These are phyloP conservation scores for Lasiosphaeris hirsuta DNA, from an alignment of 495 filamentous ascomycete genomes.

Conservation along the genomic window DNA sequence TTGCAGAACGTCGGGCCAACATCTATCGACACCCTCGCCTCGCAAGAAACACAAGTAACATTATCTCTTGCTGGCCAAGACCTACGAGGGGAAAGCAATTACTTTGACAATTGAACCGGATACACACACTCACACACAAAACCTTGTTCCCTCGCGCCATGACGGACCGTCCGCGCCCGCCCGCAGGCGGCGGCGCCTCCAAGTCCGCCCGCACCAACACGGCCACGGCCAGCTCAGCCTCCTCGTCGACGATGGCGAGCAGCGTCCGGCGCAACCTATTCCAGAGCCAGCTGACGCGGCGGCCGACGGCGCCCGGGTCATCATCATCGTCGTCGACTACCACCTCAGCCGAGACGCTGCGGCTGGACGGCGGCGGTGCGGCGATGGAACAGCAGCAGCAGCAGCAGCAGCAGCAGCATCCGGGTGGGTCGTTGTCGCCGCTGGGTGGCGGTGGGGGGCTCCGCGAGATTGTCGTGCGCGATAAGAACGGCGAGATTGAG, in stretches of 20 bases:
- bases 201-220: background rate
- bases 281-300: conserved; percentile 64
- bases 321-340: conserved; percentile 28
- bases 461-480: conserved; percentile 71
- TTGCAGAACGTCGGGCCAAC: background rate
- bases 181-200: background rate
- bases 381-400: conserved; percentile 2
- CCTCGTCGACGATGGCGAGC: conserved; percentile 3
- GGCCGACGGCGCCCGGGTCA: conserved; percentile 49
- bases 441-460: conserved; percentile 13
- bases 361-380: conserved; percentile 9
- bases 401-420: too few relatives aligned
- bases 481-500: conserved; percentile 71
- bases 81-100: background rate
- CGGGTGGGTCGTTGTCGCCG: too few relatives aligned
- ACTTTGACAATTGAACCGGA: background rate
- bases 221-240: background rate
- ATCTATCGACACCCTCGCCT: background rate
- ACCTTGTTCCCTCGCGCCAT: background rate
- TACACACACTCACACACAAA: background rate
- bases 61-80: background rate
- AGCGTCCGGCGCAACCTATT: conserved; percentile 70
- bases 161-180: background rate
- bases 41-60: background rate
- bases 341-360: conserved; percentile 31